Conservation (phyloP, 495 filamentous ascomycete species). For the Neurospora hispaniola region DNA sequence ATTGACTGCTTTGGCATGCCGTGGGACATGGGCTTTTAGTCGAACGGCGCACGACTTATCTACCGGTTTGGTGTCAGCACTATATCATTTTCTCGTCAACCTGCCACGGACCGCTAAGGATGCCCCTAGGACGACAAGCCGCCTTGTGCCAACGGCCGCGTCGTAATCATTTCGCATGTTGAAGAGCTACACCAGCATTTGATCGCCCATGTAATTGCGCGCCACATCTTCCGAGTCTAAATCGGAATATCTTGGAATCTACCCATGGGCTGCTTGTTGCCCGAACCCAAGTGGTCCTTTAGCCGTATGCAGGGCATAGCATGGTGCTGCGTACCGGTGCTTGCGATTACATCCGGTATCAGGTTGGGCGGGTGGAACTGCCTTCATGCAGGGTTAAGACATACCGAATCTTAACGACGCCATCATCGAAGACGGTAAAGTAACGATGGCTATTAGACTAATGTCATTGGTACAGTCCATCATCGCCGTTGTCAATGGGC, state of each 20-base stretch:
- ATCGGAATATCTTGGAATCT: neutral
- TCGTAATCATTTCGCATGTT: neutral
- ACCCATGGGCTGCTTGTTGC: neutral
- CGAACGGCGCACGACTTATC: neutral
- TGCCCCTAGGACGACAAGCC: conserved; percentile 9
- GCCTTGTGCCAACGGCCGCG: conserved; percentile 9
- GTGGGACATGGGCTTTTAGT: conserved; percentile 10
- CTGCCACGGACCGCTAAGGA: conserved; percentile 6
- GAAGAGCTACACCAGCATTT: neutral
- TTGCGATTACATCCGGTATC: conserved; percentile 1
- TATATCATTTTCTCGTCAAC: conserved; percentile 16
- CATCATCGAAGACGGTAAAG: conserved; percentile 2
- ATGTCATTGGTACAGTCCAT: neutral
- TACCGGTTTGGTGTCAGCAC: conserved; percentile 6
- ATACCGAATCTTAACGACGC: neutral
- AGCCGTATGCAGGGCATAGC: neutral
- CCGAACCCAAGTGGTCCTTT: neutral
- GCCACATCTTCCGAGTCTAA: neutral
- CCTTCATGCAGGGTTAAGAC: conserved; percentile 13
- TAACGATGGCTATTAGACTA: neutral
- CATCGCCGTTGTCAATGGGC: neutral
- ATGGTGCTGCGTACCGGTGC: conserved; percentile 1
- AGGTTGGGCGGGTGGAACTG: conserved; percentile 4
- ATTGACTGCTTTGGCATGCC: conserved; percentile 15
- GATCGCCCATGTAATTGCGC: neutral